A percentile compares a stretch with the other conserved stretches of the same genome.
Conservation (phyloP, 2,329 filamentous ascomycete genomes). For the Phialocephala sp. region DNA sequence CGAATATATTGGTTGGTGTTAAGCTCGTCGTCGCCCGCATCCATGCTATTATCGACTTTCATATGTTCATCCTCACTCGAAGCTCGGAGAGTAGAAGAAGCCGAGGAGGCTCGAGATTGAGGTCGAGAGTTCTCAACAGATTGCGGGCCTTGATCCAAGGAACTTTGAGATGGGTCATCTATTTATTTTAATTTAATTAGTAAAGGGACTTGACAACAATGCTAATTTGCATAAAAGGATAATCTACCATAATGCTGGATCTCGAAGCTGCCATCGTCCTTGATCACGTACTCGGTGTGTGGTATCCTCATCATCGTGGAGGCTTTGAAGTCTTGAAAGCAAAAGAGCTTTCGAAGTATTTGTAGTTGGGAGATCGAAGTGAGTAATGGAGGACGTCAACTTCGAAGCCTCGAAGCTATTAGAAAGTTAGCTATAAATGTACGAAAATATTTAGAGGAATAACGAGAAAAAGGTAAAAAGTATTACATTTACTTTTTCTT, state of each 20-base stretch:
- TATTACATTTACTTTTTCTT: no score
- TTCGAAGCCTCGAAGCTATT: background rate
- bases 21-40: background rate
- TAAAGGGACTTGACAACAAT: no score
- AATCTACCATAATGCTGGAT: background rate
- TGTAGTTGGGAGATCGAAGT: background rate
- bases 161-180: background rate
- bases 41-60: background rate
- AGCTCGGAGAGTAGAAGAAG: background rate
- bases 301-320: background rate
- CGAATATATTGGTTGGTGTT: background rate
- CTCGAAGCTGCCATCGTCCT: constrained; percentile 5
- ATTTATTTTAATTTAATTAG: no score
- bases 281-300: constrained; percentile 1
- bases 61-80: background rate
- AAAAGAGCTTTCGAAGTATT: background rate
- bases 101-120: background rate
- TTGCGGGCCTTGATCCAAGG: background rate
- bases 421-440: background rate
- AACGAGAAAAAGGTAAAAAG: no score
- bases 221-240: no score
- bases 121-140: background rate
- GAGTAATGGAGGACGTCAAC: background rate
- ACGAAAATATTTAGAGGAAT: background rate
- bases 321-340: background rate